A percentile compares a stretch with the other conserved stretches of the same genome.
phyloP scores from a whole-genome alignment of 2,329 filamentous ascomycete genomes.

The Fusarium begoniae region DNA sequence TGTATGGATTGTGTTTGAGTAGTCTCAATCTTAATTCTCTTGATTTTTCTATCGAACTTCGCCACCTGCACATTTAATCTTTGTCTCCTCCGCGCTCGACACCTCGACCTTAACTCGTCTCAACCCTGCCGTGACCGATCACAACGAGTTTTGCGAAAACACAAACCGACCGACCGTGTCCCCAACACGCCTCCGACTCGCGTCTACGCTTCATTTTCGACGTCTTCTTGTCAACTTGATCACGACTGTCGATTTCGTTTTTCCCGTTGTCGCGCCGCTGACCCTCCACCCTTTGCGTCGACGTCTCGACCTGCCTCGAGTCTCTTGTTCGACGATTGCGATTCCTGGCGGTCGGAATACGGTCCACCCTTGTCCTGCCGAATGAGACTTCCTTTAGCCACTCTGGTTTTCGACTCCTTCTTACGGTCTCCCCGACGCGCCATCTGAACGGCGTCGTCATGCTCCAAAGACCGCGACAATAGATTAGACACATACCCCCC shows the following conservation, averaged over 20 bases:
- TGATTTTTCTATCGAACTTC: constrained; percentile 2
- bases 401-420: constrained; percentile 32
- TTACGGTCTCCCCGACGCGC: constrained; percentile 47
- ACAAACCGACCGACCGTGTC: constrained; percentile 39
- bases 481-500: constrained; percentile 55
- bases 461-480: constrained; percentile 63
- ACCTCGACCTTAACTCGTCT: constrained; percentile 38
- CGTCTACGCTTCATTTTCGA: constrained; percentile 23
- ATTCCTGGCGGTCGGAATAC: constrained; percentile 19
- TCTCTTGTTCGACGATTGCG: constrained; percentile 24
- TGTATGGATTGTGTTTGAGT: constrained; percentile 40
- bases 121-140: constrained; percentile 42
- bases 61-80: constrained; percentile 20
- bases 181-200: constrained; percentile 37
- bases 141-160: constrained; percentile 47
- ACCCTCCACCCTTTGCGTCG: constrained; percentile 33
- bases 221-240: constrained; percentile 13
- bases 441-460: constrained; percentile 65
- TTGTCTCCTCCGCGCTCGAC: constrained; percentile 39
- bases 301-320: constrained; percentile 24
- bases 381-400: constrained; percentile 37
- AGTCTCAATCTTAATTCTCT: constrained; percentile 34
- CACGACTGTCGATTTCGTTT: constrained; percentile 14
- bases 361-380: constrained; percentile 15
- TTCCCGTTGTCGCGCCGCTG: constrained; percentile 25